Evolutionary conservation across 2,329 filamentous ascomycete genomes (phyloP).

Genomic region (Penicillium sp.): DNA sequence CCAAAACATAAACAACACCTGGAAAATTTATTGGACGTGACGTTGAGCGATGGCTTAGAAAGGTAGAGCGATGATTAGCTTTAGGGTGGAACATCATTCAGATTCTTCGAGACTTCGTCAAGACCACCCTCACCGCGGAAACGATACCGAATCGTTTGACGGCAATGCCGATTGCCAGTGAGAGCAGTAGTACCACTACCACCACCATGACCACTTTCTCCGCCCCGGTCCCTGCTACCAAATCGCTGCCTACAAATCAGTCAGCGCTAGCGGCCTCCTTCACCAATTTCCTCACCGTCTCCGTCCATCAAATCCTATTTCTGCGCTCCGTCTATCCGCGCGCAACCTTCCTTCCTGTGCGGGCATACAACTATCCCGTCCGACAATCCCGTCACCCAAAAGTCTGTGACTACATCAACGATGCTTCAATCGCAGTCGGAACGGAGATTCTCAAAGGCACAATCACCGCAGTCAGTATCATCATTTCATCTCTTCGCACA

Average conservation of each 20-base stretch:
- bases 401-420: conserved; percentile 76
- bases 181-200: conserved; percentile 34
- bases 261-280: conserved; percentile 59
- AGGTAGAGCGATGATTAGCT: conserved; percentile 39
- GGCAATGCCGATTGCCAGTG: conserved; percentile 37
- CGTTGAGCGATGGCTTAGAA: conserved; percentile 27
- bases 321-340: conserved; percentile 70
- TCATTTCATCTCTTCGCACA: conserved; percentile 46
- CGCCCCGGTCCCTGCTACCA: conserved; percentile 34
- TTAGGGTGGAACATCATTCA: conserved; percentile 37
- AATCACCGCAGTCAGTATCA: conserved; percentile 49
- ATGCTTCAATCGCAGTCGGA: conserved; percentile 65
- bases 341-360: conserved; percentile 65
- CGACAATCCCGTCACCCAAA: conserved; percentile 77
- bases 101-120: conserved; percentile 33
- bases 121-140: conserved; percentile 30
- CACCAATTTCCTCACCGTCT: conserved; percentile 68
- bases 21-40: conserved; percentile 8
- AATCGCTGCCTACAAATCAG: conserved; percentile 43
- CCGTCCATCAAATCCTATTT: conserved; percentile 78
- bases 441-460: conserved; percentile 57
- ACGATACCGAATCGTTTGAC: conserved; percentile 26
- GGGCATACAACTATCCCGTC: conserved; percentile 75
- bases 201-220: conserved; percentile 36
- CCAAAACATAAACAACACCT: neutral